Conservation (phyloP, 2,329 filamentous ascomycete species). For the Sphaerulina populicola region DNA sequence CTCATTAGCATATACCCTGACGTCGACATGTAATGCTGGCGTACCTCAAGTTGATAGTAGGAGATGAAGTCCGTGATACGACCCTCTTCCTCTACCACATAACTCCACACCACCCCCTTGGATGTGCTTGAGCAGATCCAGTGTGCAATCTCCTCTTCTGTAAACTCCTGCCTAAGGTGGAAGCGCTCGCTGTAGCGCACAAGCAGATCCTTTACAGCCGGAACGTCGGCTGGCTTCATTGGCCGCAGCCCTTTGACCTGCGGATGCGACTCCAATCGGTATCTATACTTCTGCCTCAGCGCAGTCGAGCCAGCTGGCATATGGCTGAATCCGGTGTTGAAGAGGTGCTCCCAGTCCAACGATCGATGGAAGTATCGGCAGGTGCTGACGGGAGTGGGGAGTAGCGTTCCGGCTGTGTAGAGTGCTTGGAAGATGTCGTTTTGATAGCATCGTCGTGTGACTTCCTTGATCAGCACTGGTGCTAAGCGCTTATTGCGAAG, state of each 20-base stretch:
- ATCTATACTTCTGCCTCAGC: slow-evolving; percentile 75
- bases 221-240: slow-evolving; percentile 72
- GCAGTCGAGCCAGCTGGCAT: slow-evolving; percentile 77
- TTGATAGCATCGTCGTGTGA: slow-evolving; percentile 84
- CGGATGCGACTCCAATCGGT: slow-evolving; percentile 63
- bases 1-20: slow-evolving; percentile 6
- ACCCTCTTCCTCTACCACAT: slow-evolving; percentile 69
- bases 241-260: slow-evolving; percentile 65
- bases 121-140: slow-evolving; percentile 69
- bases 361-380: slow-evolving; percentile 93
- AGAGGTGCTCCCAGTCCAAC: slow-evolving; percentile 91
- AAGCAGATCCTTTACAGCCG: slow-evolving; percentile 65
- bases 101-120: slow-evolving; percentile 86
- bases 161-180: slow-evolving; percentile 76
- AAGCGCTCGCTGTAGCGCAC: slow-evolving; percentile 70
- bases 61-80: slow-evolving; percentile 96
- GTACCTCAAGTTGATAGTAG: slow-evolving; percentile 77
- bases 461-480: slow-evolving; percentile 93
- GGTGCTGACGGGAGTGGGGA: slow-evolving; percentile 85
- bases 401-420: slow-evolving; percentile 84
- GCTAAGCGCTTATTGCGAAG: slow-evolving; percentile 85
- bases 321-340: slow-evolving; percentile 88
- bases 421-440: slow-evolving; percentile 87
- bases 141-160: slow-evolving; percentile 71
- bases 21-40: not conserved